These are phyloP conservation scores for Pseudopyrenochaeta lycopersici DNA, from an alignment of 2,329 filamentous ascomycete genomes.

Conservation along the genomic window DNA sequence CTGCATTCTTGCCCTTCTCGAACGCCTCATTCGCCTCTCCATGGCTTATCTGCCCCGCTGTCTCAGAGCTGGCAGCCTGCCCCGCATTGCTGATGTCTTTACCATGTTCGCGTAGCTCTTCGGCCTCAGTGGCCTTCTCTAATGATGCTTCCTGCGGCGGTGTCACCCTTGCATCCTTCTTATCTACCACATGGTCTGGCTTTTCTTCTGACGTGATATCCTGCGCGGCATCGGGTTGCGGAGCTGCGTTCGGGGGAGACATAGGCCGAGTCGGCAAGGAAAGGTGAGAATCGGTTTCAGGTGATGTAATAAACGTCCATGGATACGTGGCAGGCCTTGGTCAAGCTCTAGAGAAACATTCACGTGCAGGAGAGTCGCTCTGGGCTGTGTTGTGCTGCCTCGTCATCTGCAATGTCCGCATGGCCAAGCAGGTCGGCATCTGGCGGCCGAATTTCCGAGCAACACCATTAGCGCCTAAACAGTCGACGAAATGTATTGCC, in stretches of 20 bases:
- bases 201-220: constrained; percentile 27
- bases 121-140: constrained; percentile 1
- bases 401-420: constrained; percentile 19
- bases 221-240: constrained; percentile 40
- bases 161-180: constrained; percentile 8
- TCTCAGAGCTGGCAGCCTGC: constrained; percentile 23
- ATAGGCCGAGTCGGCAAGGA: constrained; percentile 41
- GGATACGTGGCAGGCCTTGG: constrained; percentile 16
- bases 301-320: constrained; percentile 31
- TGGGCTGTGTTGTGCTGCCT: constrained; percentile 19
- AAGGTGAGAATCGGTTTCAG: constrained; percentile 1
- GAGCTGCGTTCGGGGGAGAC: constrained; percentile 45
- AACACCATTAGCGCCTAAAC: constrained; percentile 7
- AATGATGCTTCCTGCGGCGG: background rate
- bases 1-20: constrained; percentile 1
- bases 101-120: background rate
- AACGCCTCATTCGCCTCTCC: constrained; percentile 7
- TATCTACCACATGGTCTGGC: constrained; percentile 22
- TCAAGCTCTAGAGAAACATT: constrained; percentile 8
- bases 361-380: constrained; percentile 8
- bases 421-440: constrained; percentile 32
- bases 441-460: constrained; percentile 29
- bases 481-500: no score
- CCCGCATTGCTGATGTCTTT: constrained; percentile 26
- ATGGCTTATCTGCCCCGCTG: constrained; percentile 9